phyloP scores from a whole-genome alignment of 768 basidiomycete genomes.

The Mycena capillaripes region DNA sequence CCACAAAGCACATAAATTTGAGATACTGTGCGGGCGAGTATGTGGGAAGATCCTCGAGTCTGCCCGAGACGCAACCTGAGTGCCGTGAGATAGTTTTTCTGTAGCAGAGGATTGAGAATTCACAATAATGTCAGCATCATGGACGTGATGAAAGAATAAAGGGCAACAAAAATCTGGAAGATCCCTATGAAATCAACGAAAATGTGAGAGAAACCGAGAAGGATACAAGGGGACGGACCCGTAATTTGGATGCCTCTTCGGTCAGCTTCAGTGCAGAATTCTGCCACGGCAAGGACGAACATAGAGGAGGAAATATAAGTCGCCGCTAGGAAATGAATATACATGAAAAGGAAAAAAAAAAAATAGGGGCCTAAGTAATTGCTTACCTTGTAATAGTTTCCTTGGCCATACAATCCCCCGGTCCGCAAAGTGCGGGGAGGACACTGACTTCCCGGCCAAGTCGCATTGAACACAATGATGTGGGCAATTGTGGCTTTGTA shows the following conservation, averaged over 20 bases:
- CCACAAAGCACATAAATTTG: conserved; percentile 5
- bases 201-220: not conserved
- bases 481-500: not conserved
- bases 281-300: not conserved
- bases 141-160: not conserved
- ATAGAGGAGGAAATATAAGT: not conserved
- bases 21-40: not conserved
- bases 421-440: not conserved
- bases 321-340: not conserved
- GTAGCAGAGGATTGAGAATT: too few species aligned
- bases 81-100: not conserved
- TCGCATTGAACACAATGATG: not conserved
- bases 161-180: not conserved
- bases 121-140: not conserved
- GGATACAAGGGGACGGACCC: not conserved
- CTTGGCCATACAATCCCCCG: not conserved
- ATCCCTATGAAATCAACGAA: not conserved
- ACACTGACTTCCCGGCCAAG: not conserved
- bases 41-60: not conserved
- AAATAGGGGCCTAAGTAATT: not conserved
- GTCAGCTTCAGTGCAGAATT: not conserved
- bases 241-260: not conserved
- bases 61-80: not conserved
- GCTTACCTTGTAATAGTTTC: not conserved
- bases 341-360: not conserved